phyloP scores from a whole-genome alignment of 768 basidiomycete species.

The Phylloporus arenicola region DNA sequence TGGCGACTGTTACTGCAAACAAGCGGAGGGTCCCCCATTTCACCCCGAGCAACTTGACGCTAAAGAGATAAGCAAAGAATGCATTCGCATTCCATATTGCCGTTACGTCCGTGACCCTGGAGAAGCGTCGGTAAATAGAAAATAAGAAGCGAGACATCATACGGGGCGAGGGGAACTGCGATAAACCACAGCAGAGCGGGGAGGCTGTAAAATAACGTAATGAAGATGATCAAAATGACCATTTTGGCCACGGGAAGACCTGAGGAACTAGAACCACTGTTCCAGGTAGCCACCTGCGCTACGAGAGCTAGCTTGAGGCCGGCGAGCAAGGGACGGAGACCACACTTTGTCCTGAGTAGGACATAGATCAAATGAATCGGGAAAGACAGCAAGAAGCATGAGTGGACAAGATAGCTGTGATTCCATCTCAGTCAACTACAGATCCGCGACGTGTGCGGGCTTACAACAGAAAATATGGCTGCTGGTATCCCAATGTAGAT shows the following conservation, averaged over 20 bases:
- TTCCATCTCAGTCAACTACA: background rate
- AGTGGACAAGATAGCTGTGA: constrained; percentile 80
- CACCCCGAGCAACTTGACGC: constrained; percentile 62
- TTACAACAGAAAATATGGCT: constrained; percentile 87
- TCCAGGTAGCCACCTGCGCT: constrained; percentile 15
- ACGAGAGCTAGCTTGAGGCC: constrained; percentile 50
- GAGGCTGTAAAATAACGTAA: constrained; percentile 46
- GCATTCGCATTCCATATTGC: constrained; percentile 86
- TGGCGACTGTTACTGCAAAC: constrained; percentile 73
- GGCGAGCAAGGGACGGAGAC: constrained; percentile 44
- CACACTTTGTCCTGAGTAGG: constrained; percentile 40
- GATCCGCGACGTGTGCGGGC: constrained; percentile 20
- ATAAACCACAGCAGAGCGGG: constrained; percentile 75
- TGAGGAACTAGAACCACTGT: constrained; percentile 2
- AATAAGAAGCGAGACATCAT: constrained; percentile 25
- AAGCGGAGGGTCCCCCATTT: constrained; percentile 62
- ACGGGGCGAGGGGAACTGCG: constrained; percentile 68
- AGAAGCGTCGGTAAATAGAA: constrained; percentile 7
- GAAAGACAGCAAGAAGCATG: constrained; percentile 69
- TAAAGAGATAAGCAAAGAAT: constrained; percentile 87
- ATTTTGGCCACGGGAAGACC: constrained; percentile 31
- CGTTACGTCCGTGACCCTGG: constrained; percentile 79
- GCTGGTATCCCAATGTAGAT: constrained; percentile 66
- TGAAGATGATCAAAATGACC: constrained; percentile 24
- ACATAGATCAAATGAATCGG: constrained; percentile 78